These are phyloP conservation scores for Oehlia diaphana DNA, from an alignment of 192 early-diverging fungal species.

Conservation along the genomic window DNA sequence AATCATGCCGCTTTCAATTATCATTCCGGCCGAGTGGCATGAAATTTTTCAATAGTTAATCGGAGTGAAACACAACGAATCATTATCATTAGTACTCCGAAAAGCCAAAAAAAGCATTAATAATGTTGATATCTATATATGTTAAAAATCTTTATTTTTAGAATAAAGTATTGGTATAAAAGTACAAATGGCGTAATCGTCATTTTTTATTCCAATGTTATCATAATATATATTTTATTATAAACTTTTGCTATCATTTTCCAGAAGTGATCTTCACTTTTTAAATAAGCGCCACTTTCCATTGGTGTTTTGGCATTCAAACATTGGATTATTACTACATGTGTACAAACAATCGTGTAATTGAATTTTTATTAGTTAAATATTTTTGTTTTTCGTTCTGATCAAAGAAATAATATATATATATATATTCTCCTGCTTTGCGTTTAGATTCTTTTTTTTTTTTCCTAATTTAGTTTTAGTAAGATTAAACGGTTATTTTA, in stretches of 20 bases:
- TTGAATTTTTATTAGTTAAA: not conserved
- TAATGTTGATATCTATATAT: not conserved
- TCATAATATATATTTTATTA: not conserved
- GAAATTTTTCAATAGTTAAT: no score
- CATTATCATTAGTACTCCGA: no score
- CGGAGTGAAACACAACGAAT: no score
- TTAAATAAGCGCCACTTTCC: not conserved
- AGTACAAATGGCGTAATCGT: not conserved
- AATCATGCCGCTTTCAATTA: no score
- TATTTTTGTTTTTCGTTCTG: not conserved
- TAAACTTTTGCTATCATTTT: not conserved
- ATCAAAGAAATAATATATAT: not conserved
- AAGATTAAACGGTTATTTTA: no score
- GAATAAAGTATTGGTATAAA: not conserved
- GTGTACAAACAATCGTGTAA: not conserved
- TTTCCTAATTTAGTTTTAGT: no score
- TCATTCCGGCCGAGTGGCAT: no score
- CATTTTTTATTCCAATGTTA: not conserved
- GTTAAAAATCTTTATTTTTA: not conserved
- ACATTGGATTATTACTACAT: not conserved
- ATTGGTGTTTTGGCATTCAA: no score
- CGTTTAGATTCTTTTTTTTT: not conserved
- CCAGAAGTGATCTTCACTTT: not conserved
- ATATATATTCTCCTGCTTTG: not conserved
- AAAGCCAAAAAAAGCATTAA: no score